Base-by-base conservation (phyloP, 2,329 filamentous ascomycete genomes). In the Biscogniauxia mediterranea region DNA sequence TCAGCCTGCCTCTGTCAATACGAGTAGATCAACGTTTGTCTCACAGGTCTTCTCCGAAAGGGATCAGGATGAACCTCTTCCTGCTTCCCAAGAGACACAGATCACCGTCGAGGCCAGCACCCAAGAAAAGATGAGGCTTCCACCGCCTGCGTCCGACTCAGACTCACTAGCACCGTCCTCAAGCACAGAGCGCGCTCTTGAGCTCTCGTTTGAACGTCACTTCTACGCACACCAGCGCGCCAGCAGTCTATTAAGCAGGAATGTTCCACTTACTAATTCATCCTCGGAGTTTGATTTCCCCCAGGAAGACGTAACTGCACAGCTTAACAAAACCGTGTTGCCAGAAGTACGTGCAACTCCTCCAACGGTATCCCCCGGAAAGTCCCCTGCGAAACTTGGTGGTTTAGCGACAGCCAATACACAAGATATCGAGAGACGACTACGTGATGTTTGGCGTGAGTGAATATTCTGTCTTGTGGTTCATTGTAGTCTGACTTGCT, bases 31-130 rank as follows among this genome's bases (percentile, higher is more conserved):
- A 1, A 77, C 77, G 0, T 64, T 76, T 25, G 68, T 62, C 2
- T 69, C 74, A 0, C 69, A 62, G 5, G 63, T 77, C 21, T 81
- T 79, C 57, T 78, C 75, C 11, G 63, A 69, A n/a, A 26, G 59
- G 19, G 63, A 61, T 17, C 60, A 64, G 1, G 54, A 69, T 15
- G 65, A 69, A 1, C 57, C 50, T 11, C 62, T 62, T 0, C 61
- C 65, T 3, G 50, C 55, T 21, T 66, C 69, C 9, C 71, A 73
- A 52, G 70, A 71, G 13, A 78, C 71, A 1, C 75, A 79, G 59
- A 71, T 73, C 17, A 79, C 77, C 0, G 54, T 73, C 11, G 66
- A 72, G n/a, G 68, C 68, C 11, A 71, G 65, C 57, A 70, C 64
- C 8, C 63, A 69, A 13, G 68, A 66, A 26, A 68, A 66, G 52